Conservation (phyloP, 108 stramenopile genomes). For the Parietichytrium sp. region DNA sequence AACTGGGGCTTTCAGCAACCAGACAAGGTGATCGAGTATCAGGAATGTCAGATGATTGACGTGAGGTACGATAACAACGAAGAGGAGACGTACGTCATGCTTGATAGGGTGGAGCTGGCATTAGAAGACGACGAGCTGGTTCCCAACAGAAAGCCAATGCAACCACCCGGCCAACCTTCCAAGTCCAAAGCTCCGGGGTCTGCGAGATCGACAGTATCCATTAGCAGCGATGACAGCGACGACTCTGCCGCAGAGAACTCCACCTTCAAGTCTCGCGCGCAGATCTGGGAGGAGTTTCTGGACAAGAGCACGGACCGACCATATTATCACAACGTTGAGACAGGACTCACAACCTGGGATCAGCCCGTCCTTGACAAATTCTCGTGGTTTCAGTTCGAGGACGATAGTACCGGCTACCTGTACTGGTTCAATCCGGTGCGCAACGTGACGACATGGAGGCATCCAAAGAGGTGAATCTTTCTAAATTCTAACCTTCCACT, state of each 20-base stretch:
- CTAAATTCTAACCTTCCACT: background rate
- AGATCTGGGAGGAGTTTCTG: conserved; percentile 13
- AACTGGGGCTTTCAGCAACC: conserved; percentile 25
- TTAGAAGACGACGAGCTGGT: background rate
- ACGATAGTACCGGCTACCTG: background rate
- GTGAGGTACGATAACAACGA: conserved; percentile 16
- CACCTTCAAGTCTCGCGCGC: background rate
- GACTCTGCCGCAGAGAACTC: background rate
- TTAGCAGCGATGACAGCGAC: background rate
- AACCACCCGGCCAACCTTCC: no score
- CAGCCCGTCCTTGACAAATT: background rate
- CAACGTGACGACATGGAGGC: background rate
- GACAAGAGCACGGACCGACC: background rate
- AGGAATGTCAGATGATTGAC: background rate
- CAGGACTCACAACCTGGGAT: background rate
- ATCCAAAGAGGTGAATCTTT: background rate
- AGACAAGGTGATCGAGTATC: conserved; percentile 5
- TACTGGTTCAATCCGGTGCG: background rate
- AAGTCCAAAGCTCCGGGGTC: no score
- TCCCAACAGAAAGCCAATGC: background rate
- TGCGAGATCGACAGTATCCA: no score
- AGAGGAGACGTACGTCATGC: background rate
- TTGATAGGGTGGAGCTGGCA: background rate
- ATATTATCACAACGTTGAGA: background rate
- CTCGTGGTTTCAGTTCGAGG: conserved; percentile 27